Percentiles rank a stretch among this genome's conserved stretches.
Evolutionary conservation across 225 moss, liverwort and hornwort species (phyloP).

Genomic region (Ulota crispa): DNA sequence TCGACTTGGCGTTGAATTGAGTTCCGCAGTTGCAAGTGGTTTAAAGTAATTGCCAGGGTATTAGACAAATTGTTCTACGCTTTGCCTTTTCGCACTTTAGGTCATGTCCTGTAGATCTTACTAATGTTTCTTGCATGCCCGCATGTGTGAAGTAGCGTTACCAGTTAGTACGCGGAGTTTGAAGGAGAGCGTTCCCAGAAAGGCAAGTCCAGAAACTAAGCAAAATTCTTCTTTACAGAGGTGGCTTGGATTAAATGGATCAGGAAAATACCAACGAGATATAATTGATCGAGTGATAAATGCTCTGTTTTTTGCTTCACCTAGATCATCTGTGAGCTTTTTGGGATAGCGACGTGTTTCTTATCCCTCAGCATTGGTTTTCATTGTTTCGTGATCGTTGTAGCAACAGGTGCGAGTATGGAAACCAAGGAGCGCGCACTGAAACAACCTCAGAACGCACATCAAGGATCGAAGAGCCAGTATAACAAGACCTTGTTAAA

Average conservation of each 20-base stretch:
- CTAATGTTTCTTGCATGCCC: not conserved
- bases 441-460: slow-evolving; percentile 3
- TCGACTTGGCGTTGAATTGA: not conserved
- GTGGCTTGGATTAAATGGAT: not conserved
- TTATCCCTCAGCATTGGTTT: not conserved
- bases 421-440: slow-evolving; percentile 3
- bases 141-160: not conserved
- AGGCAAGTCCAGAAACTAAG: not conserved
- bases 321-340: not conserved
- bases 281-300: not conserved
- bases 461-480: not conserved
- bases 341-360: not conserved
- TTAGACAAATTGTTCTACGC: not conserved
- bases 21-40: not conserved
- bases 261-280: not conserved
- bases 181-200: not conserved
- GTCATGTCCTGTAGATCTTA: not conserved
- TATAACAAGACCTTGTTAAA: not conserved
- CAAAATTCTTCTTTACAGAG: not conserved
- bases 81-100: not conserved
- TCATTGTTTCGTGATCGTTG: not conserved
- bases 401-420: slow-evolving; percentile 5
- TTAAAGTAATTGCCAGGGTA: not conserved
- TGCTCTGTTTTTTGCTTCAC: slow-evolving; percentile 2
- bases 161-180: not conserved